These are phyloP conservation scores for Paramarasmius palmivorus DNA, from an alignment of 1,284 basidiomycete genomes.

Conservation along the genomic window DNA sequence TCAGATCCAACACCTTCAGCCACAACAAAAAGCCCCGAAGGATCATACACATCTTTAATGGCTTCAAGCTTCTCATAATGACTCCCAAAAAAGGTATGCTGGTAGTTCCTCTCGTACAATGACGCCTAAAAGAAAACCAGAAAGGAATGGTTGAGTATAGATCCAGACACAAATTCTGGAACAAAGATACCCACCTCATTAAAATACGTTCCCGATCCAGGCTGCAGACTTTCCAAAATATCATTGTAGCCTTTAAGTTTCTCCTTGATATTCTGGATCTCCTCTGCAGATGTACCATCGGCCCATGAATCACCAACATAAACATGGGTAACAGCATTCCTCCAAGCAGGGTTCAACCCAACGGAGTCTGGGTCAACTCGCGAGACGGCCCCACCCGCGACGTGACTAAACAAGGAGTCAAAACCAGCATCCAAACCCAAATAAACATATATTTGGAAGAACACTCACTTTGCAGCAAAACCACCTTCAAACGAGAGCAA, in stretches of 20 bases:
- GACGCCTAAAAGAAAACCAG: too few relatives aligned
- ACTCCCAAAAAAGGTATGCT: slow-evolving; percentile 30
- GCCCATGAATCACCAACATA: slow-evolving; percentile 28
- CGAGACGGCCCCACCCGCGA: slow-evolving; percentile 39
- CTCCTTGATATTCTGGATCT: slow-evolving; percentile 22
- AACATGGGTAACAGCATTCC: slow-evolving; percentile 33
- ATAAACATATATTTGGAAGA: too few relatives aligned
- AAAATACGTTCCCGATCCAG: slow-evolving; percentile 36
- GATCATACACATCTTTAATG: slow-evolving; percentile 31
- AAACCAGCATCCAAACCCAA: too few relatives aligned
- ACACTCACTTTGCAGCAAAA: too few relatives aligned
- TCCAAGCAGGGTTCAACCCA: slow-evolving; percentile 44
- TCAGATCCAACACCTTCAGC: slow-evolving; percentile 29
- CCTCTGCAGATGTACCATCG: slow-evolving; percentile 26
- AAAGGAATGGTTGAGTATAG: too few relatives aligned
- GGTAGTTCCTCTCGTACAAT: slow-evolving; percentile 32
- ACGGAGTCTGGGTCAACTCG: slow-evolving; percentile 32
- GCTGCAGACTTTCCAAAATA: slow-evolving; percentile 26
- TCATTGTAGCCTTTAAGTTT: slow-evolving; percentile 20
- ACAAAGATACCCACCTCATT: too few relatives aligned
- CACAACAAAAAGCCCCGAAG: slow-evolving; percentile 32
- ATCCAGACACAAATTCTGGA: too few relatives aligned
- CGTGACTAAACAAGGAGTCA: slow-evolving; percentile 22
- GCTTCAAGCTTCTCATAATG: slow-evolving; percentile 27
- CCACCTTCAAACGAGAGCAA: neutral